Percentiles rank a stretch among this genome's conserved stretches.
Conservation (phyloP, 257 asterid species). For the Gentiana macrophylla region DNA sequence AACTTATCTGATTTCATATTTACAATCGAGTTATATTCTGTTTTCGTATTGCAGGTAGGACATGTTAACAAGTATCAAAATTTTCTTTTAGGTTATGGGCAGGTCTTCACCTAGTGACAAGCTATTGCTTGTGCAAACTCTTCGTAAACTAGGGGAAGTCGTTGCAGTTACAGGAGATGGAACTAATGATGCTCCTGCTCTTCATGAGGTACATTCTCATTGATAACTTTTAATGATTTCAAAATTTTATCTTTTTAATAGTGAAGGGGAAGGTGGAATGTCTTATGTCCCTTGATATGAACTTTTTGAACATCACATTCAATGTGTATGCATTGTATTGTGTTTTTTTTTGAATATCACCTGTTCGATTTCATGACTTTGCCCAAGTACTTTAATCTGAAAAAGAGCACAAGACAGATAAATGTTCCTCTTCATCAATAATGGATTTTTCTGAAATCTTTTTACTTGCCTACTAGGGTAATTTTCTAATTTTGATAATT, state of each 20-base stretch:
- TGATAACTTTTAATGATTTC: not conserved
- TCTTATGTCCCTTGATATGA: too few relatives aligned
- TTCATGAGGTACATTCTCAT: conserved; percentile 64
- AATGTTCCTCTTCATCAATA: too few relatives aligned
- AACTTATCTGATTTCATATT: not conserved
- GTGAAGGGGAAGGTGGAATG: not conserved
- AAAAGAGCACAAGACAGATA: too few relatives aligned
- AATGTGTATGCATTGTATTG: too few relatives aligned
- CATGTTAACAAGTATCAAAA: conserved; percentile 8
- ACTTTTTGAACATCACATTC: too few relatives aligned
- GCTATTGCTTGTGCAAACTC: conserved; percentile 85
- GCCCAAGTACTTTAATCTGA: too few relatives aligned
- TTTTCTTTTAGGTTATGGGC: conserved; percentile 70
- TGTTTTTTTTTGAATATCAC: too few relatives aligned
- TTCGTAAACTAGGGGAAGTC: conserved; percentile 81
- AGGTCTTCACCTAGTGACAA: conserved; percentile 93
- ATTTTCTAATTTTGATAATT: too few relatives aligned
- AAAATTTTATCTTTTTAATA: not conserved
- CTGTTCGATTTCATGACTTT: too few relatives aligned
- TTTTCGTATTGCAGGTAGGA: conserved; percentile 5
- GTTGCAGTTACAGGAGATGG: conserved; percentile 98
- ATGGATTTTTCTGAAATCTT: too few relatives aligned
- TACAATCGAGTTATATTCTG: conserved; percentile 4
- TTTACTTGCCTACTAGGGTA: too few relatives aligned
- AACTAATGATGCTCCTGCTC: conserved; percentile 96